Percentiles rank a stretch among this genome's conserved stretches.
Conservation (phyloP, 176 grass and related monocot genomes). For the Cymbopogon citratus region DNA sequence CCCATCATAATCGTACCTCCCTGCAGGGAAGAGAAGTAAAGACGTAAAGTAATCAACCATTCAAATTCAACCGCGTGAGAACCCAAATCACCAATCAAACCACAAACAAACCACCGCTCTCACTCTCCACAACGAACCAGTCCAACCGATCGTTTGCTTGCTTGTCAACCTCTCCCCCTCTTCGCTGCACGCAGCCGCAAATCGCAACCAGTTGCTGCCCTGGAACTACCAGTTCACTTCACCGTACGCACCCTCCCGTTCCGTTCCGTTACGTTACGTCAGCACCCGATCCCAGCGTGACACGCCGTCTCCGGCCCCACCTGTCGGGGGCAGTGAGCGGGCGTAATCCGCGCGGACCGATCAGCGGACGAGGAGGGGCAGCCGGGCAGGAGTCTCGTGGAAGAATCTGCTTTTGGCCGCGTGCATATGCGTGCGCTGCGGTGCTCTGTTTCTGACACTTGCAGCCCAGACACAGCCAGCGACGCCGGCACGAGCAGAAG, state of each 20-base stretch:
- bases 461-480: too few relatives aligned
- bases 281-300: not conserved
- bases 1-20: too few relatives aligned
- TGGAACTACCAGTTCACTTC: not conserved
- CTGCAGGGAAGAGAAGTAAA: too few relatives aligned
- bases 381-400: not conserved
- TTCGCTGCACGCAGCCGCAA: not conserved
- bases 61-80: too few relatives aligned
- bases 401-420: slow-evolving; percentile 24
- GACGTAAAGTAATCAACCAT: too few relatives aligned
- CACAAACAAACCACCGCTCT: not conserved
- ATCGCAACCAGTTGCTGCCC: too few relatives aligned
- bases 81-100: not conserved
- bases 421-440: slow-evolving; percentile 18
- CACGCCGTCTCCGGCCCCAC: not conserved
- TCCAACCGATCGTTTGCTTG: not conserved
- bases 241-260: not conserved
- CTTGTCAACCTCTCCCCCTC: not conserved
- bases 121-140: not conserved
- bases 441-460: not conserved
- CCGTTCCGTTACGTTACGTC: not conserved
- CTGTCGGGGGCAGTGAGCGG: not conserved
- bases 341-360: too few relatives aligned
- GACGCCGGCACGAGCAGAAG: not conserved
- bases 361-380: not conserved